Evolutionary conservation across 345 rosid species (phyloP).

Genomic region (Nephelium lappaceum): DNA sequence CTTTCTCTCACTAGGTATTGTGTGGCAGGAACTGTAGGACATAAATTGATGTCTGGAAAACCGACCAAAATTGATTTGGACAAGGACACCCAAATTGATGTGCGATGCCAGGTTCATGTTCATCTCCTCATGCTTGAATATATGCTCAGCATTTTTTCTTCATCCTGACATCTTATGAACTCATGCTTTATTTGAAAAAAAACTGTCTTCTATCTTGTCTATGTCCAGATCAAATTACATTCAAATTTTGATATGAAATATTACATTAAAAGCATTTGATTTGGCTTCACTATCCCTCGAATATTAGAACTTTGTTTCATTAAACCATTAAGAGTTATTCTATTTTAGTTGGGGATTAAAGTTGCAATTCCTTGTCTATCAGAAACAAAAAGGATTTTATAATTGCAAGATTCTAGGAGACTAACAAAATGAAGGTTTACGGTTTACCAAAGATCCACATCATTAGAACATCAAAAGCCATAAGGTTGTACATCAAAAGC

Average conservation of each 20-base stretch:
- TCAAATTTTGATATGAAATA: background rate
- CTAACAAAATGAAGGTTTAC: background rate
- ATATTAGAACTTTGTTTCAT: background rate
- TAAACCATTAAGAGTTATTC: background rate
- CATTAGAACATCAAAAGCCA: background rate
- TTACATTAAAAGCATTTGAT: background rate
- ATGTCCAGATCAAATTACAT: slow-evolving; percentile 9
- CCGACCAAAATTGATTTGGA: slow-evolving; percentile 81
- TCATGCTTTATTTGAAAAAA: background rate
- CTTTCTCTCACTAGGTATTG: slow-evolving; percentile 60
- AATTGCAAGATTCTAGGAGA: background rate
- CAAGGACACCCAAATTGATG: slow-evolving; percentile 80
- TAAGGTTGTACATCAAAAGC: background rate
- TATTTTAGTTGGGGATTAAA: background rate
- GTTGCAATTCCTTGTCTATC: background rate
- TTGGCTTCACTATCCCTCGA: background rate
- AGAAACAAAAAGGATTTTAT: background rate
- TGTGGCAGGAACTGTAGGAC: slow-evolving; percentile 93
- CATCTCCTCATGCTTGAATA: background rate
- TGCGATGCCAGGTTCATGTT: slow-evolving; percentile 80
- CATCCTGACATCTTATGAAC: background rate
- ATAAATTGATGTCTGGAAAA: slow-evolving; percentile 85
- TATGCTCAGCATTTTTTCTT: slow-evolving; percentile 10
- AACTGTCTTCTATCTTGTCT: slow-evolving; percentile 11
- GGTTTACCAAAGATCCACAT: background rate